A percentile compares a stretch with the other conserved stretches of the same genome.
phyloP scores from a whole-genome alignment of 2,329 filamentous ascomycete genomes.

The Colletotrichum musicola region DNA sequence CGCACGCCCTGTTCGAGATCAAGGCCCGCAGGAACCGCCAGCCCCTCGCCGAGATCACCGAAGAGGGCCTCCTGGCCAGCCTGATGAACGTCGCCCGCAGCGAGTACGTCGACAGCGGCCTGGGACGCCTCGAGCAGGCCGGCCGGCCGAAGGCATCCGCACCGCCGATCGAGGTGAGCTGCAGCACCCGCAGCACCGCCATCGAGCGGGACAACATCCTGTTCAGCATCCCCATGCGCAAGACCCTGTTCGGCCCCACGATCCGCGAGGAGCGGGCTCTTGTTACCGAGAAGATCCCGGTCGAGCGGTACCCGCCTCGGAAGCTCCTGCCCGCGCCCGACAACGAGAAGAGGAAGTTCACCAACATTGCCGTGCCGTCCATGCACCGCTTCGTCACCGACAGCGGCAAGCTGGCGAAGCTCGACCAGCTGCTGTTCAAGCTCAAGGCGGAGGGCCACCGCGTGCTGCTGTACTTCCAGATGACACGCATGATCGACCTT shows the following conservation, averaged over 20 bases:
- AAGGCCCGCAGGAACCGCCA: slow-evolving; percentile 75
- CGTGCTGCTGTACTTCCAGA: slow-evolving; percentile 98
- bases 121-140: slow-evolving; percentile 84
- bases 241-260: slow-evolving; percentile 77
- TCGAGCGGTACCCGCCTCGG: slow-evolving; percentile 71
- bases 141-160: slow-evolving; percentile 83
- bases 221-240: slow-evolving; percentile 84
- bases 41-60: slow-evolving; percentile 76
- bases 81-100: slow-evolving; percentile 83
- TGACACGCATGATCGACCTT: slow-evolving; percentile 99
- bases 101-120: slow-evolving; percentile 76
- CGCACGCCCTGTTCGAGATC: slow-evolving; percentile 86
- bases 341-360: slow-evolving; percentile 86
- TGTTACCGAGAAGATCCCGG: slow-evolving; percentile 78
- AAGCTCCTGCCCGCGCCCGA: slow-evolving; percentile 82
- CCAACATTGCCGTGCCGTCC: slow-evolving; percentile 90
- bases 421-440: slow-evolving; percentile 87
- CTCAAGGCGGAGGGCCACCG: slow-evolving; percentile 94
- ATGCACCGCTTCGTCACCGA: slow-evolving; percentile 99
- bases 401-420: slow-evolving; percentile 92
- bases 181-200: slow-evolving; percentile 73
- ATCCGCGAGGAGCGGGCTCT: slow-evolving; percentile 78
- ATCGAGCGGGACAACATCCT: slow-evolving; percentile 79
- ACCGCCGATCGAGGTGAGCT: slow-evolving; percentile 86
- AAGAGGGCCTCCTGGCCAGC: slow-evolving; percentile 78